Conservation (phyloP, 2,329 filamentous ascomycete species). For the Aspergillus unguis region DNA sequence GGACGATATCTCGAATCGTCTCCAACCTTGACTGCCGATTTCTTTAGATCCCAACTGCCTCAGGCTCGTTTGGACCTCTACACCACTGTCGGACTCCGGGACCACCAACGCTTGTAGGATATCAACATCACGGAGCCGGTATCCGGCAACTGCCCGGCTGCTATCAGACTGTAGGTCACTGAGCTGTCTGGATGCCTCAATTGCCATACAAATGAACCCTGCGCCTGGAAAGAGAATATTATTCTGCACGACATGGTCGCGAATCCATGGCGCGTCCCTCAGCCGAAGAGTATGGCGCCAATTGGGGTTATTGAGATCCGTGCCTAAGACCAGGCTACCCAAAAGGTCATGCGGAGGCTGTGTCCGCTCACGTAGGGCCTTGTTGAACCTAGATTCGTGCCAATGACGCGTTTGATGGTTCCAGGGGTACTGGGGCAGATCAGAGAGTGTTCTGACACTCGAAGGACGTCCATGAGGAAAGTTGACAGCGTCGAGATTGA, state of each 20-base stretch:
- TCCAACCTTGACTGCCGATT: background rate
- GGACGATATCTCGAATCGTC: background rate
- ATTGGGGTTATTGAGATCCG: background rate
- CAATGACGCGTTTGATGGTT: conserved; percentile 6
- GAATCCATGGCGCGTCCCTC: conserved; percentile 2
- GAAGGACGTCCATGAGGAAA: background rate
- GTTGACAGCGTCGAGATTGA: background rate
- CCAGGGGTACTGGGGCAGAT: conserved; percentile 13
- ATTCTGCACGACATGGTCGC: conserved; percentile 1
- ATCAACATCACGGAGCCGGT: background rate
- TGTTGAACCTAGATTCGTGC: conserved; percentile 5
- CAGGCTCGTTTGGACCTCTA: background rate
- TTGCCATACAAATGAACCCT: background rate
- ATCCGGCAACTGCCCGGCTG: background rate
- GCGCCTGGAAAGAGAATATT: background rate
- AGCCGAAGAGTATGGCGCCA: conserved; percentile 2
- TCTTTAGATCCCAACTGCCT: background rate
- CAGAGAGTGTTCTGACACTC: background rate
- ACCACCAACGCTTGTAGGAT: background rate
- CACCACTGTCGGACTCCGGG: background rate
- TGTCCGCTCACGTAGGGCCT: conserved; percentile 6
- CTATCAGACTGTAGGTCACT: background rate
- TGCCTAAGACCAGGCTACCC: background rate
- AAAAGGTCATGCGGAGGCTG: conserved; percentile 12
- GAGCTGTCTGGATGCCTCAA: background rate